Percentiles rank a stretch among this genome's conserved stretches.
Evolutionary conservation across 805 yeast species (phyloP).

Genomic region (Saccharomycopsis oosterbeekiorum): DNA sequence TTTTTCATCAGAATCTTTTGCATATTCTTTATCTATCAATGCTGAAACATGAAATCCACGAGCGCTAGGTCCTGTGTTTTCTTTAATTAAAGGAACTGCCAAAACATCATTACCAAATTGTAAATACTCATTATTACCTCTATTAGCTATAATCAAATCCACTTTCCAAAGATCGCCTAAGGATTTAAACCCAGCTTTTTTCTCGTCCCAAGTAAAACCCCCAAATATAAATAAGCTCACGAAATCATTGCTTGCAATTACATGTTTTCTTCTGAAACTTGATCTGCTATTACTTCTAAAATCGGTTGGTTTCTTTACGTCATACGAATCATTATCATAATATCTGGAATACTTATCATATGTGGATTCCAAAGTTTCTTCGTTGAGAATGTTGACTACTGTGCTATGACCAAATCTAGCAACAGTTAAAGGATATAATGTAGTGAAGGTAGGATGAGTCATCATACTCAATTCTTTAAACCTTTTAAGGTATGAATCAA

Average conservation of each 20-base stretch:
- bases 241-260: neutral
- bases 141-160: constrained; percentile 8
- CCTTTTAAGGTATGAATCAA: constrained; percentile 40
- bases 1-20: neutral
- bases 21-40: constrained; percentile 1
- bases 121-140: constrained; percentile 2
- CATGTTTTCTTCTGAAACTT: neutral
- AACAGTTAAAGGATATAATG: neutral
- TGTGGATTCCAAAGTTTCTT: neutral
- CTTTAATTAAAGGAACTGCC: constrained; percentile 1
- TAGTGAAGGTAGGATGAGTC: neutral
- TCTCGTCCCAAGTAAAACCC: constrained; percentile 2
- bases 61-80: constrained; percentile 1
- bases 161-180: constrained; percentile 12
- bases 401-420: constrained; percentile 15
- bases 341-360: neutral
- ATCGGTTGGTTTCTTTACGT: neutral
- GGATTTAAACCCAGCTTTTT: neutral
- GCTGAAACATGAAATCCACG: constrained; percentile 11
- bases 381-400: neutral
- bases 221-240: constrained; percentile 14
- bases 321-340: neutral
- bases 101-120: constrained; percentile 4
- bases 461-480: constrained; percentile 31
- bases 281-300: neutral